These are phyloP conservation scores for Dissophora ornata DNA, from an alignment of 192 early-diverging fungal genomes.

Conservation along the genomic window DNA sequence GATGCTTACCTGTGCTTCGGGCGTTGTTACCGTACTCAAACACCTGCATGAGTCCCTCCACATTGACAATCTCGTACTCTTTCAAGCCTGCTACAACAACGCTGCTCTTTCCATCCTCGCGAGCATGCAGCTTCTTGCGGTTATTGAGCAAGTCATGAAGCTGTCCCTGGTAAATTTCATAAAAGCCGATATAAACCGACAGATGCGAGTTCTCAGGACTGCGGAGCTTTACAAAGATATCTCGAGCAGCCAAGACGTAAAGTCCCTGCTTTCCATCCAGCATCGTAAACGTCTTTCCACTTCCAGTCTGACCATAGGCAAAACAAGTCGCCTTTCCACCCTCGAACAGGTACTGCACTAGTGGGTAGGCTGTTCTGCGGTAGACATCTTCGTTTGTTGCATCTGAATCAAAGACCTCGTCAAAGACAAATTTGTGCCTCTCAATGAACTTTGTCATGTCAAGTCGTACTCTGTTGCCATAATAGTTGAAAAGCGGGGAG, in stretches of 20 bases:
- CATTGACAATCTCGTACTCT: constrained; percentile 88
- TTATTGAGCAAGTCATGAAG: constrained; percentile 93
- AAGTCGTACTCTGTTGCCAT: constrained; percentile 78
- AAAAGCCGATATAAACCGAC: constrained; percentile 88
- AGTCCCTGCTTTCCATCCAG: constrained; percentile 85
- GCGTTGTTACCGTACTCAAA: constrained; percentile 93
- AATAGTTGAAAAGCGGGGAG: too few relatives aligned
- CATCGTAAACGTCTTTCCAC: constrained; percentile 98
- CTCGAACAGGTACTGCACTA: constrained; percentile 94
- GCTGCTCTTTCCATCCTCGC: constrained; percentile 96
- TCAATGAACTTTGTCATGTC: constrained; percentile 97
- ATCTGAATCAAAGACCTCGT: constrained; percentile 94
- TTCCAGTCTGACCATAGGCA: constrained; percentile 96
- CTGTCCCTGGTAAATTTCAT: constrained; percentile 98
- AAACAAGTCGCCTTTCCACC: constrained; percentile 99
- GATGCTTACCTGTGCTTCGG: constrained; percentile 87
- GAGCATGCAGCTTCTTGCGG: constrained; percentile 91
- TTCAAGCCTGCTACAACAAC: constrained; percentile 92
- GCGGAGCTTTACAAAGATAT: constrained; percentile 85
- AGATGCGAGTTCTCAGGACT: constrained; percentile 79
- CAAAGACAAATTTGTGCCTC: constrained; percentile 93
- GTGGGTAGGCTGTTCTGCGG: constrained; percentile 88
- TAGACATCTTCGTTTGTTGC: constrained; percentile 88
- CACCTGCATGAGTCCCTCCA: constrained; percentile 89
- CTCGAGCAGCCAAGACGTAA: constrained; percentile 91